Evolutionary conservation across 2,329 filamentous ascomycete genomes (phyloP), one percentile per base, ranked within the genome.

Genomic region (Ceratocystis harringtonii): DNA sequence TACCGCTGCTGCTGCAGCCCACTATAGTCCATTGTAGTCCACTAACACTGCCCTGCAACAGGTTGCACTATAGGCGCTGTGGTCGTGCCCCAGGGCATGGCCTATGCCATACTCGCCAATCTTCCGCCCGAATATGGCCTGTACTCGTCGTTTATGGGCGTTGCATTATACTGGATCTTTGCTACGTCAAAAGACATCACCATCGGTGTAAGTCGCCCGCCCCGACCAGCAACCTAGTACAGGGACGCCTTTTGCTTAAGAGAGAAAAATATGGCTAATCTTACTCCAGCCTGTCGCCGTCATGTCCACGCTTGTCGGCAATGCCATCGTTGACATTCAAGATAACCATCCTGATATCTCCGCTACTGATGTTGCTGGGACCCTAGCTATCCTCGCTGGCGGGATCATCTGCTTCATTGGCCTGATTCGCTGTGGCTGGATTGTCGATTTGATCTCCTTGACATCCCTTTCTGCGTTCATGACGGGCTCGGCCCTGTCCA

Each of bases 151-250:
- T 97, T 99, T 73, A 94, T 96, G 82, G 94, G 92, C 62, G 92
- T 95, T 17, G 75, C 96, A 68, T 81, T 96, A 68, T 99, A 99
- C 76, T 97, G 92, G 92, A 88, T 96, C 73, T 97, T 97, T 72
- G 94, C 92, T 43, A 99, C 94, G 0, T 96, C 92, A 15, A 99
- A 97, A 74, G 92, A 99, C 75, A 97, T 99, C 72, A 96, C 92
- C 8, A 97, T 97, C 66, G 92, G 92, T 17, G 87, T 89, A 79
- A 76, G 86, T 81, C 1, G 3, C 41, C 3, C 12, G 28, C 28
- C 3, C 28, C 10, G 1, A 19, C n/a, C 48, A 52, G 36, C 36
- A 41, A 41, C 36, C 48, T 28, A 7, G 19, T 19, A n/a, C 48
- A 5, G 3, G 25, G 32, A 6, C 10, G 45, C 45, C 70, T 68